These are phyloP conservation scores for Pleurotus cornucopiae DNA, from an alignment of 768 basidiomycete species.

Conservation along the genomic window DNA sequence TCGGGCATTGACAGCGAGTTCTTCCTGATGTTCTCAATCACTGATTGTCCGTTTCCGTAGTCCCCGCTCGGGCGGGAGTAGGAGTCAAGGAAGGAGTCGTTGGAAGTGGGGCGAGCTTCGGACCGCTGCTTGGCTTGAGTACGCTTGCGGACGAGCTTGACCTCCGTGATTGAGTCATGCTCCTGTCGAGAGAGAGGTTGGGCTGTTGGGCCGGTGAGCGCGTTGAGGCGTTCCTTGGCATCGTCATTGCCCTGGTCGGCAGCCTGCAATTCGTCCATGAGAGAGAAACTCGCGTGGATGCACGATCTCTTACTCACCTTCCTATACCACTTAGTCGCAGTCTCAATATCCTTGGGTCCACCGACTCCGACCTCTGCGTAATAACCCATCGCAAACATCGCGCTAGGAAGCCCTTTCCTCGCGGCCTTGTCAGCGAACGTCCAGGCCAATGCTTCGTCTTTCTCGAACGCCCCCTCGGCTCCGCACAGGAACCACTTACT, in stretches of 20 bases:
- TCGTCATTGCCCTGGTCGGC: slow-evolving; percentile 76
- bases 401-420: slow-evolving; percentile 66
- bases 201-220: slow-evolving; percentile 58
- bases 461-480: slow-evolving; percentile 57
- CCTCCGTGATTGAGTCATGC: slow-evolving; percentile 76
- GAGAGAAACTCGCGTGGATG: slow-evolving; percentile 1
- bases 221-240: slow-evolving; percentile 68
- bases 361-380: slow-evolving; percentile 93
- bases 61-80: not conserved
- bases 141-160: slow-evolving; percentile 76
- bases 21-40: slow-evolving; percentile 54
- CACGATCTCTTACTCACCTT: slow-evolving; percentile 22
- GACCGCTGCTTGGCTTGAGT: slow-evolving; percentile 66
- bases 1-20: slow-evolving; percentile 31
- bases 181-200: slow-evolving; percentile 71
- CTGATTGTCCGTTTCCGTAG: slow-evolving; percentile 15
- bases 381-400: slow-evolving; percentile 95
- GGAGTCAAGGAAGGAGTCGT: not conserved
- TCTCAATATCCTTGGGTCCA: slow-evolving; percentile 53
- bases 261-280: slow-evolving; percentile 42
- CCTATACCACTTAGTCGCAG: slow-evolving; percentile 77
- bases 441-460: slow-evolving; percentile 81
- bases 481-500: slow-evolving; percentile 98
- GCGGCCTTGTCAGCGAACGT: slow-evolving; percentile 91
- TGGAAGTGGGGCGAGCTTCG: slow-evolving; percentile 19